Evolutionary conservation across 345 rosid genomes (phyloP), one percentile per base, ranked within the genome.

Genomic region (Populus pruinosa): DNA sequence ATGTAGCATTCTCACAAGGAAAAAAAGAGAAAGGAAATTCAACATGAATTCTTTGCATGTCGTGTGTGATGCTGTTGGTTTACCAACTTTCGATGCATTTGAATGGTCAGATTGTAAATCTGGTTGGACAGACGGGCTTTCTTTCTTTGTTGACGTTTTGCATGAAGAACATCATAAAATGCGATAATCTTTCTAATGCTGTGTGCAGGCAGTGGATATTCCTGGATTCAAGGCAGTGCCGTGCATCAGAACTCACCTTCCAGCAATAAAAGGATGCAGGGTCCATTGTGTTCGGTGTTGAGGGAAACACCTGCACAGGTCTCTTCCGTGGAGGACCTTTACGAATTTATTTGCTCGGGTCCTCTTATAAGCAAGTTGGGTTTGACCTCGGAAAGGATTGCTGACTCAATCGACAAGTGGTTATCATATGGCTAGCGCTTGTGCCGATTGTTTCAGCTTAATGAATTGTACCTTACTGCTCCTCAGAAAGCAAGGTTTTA

Each of bases 381-480:
- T 38, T 78, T 93, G 70, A 87, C 86, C 27, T 68, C 86, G 44
- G 90, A 92, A 67, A 90, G 36, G 82, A 89, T 95, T 83, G 90
- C 88, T 0, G 88, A 90, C n/a, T 77, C 91, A 47, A 70, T 95
- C 43, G 98, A 95, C 86, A 90, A 90, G 78, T 93, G 99, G 99
- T 69, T 92, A 81, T 81, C 84, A 5, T 90, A 88, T 84, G 95
- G 97, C 59, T 86, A 81, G 1, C 82, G 84, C 41, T 86, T 93
- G 67, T 87, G 89, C 69, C 89, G 90, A 27, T 75, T 96, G 35
- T 96, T 96, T 85, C 85, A 87, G 86, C 81, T 93, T 73, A 89
- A 92, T 27, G 96, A 91, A 61, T 83, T 93, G 80, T 81, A 77
- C 76, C 97, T 96, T 71, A 87, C 91, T 0, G 55, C 76, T 70